Percentiles rank a stretch among this genome's conserved stretches.
Evolutionary conservation across 2,329 filamentous ascomycete species (phyloP).

Genomic region (Diaporthe caulivora): DNA sequence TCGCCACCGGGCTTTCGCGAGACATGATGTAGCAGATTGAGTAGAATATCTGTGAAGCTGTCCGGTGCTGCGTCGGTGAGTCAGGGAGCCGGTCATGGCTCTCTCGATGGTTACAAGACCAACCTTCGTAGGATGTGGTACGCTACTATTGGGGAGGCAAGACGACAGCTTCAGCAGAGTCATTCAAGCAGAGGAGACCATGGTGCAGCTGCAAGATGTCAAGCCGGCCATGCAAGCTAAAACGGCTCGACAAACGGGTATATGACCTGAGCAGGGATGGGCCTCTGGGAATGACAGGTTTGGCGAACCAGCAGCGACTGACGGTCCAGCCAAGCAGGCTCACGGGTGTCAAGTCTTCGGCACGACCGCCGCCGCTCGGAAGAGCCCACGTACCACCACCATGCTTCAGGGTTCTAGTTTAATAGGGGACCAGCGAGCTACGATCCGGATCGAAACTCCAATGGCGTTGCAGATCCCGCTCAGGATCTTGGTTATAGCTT

Average conservation of each 20-base stretch:
- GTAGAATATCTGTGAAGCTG: neutral
- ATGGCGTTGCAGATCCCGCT: neutral
- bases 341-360: constrained; percentile 14
- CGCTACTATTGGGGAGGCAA: constrained; percentile 14
- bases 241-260: constrained; percentile 17
- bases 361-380: constrained; percentile 20
- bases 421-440: neutral
- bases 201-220: neutral
- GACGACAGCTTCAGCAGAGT: neutral
- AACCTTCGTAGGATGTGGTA: neutral
- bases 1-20: constrained; percentile 2
- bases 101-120: neutral
- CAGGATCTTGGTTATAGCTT: neutral
- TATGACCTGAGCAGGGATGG: constrained; percentile 14
- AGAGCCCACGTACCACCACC: neutral
- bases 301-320: neutral
- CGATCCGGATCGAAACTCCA: neutral
- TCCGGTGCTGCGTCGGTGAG: constrained; percentile 1
- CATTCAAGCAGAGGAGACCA: neutral
- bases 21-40: constrained; percentile 23
- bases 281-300: constrained; percentile 13
- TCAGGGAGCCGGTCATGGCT: neutral
- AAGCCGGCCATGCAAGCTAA: constrained; percentile 4
- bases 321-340: neutral
- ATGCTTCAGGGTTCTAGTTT: constrained; percentile 11